Evolutionary conservation across 768 basidiomycete genomes (phyloP).

Genomic region (Phlebiopsis gigantea): DNA sequence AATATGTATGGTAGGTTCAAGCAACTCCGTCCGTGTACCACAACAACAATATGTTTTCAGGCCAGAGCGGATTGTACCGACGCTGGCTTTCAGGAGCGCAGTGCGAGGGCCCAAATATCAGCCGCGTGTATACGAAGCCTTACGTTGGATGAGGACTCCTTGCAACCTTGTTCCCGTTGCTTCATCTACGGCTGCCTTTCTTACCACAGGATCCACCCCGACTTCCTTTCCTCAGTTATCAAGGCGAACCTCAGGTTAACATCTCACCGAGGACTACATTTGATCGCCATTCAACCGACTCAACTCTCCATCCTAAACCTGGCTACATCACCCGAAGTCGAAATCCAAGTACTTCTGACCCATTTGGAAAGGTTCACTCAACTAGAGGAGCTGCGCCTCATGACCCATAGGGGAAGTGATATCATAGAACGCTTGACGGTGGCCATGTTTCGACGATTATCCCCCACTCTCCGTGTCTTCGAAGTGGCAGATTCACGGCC

Average conservation of each 20-base stretch:
- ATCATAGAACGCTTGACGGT: neutral
- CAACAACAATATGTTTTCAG: neutral
- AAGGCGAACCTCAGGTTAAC: neutral
- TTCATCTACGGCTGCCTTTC: neutral
- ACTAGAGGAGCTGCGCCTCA: neutral
- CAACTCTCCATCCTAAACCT: neutral
- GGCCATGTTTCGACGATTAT: neutral
- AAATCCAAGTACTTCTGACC: neutral
- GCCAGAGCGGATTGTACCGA: no score
- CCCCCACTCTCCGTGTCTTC: neutral
- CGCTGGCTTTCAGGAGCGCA: neutral
- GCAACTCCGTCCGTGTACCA: neutral
- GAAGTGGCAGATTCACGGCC: neutral
- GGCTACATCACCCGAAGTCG: neutral
- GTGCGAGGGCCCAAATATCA: neutral
- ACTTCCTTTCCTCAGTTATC: neutral
- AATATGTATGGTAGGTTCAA: no score
- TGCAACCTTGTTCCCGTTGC: neutral
- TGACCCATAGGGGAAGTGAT: neutral
- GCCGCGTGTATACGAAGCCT: neutral
- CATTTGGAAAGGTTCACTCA: neutral
- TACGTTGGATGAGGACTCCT: neutral
- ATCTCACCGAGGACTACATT: neutral
- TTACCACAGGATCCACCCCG: neutral
- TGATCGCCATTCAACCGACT: neutral